phyloP scores from a whole-genome alignment of 2,329 filamentous ascomycete genomes.

The Aspergillus luchuensis region DNA sequence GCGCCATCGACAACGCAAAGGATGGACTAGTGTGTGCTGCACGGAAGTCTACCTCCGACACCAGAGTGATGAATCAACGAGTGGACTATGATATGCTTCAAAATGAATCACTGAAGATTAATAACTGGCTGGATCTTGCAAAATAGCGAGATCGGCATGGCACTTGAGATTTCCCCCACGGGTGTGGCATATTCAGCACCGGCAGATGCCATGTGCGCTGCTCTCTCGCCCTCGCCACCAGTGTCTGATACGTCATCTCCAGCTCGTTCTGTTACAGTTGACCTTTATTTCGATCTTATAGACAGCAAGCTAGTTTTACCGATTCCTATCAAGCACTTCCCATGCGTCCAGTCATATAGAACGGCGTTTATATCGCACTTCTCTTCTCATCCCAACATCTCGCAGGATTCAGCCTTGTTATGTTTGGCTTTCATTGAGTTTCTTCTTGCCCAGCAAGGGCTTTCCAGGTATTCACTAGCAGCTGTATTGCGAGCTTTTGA shows the following conservation, averaged over 20 bases:
- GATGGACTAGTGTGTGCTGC: not conserved
- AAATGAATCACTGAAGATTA: not conserved
- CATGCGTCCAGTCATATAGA: constrained; percentile 9
- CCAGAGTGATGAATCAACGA: not conserved
- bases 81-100: not conserved
- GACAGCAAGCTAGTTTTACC: constrained; percentile 4
- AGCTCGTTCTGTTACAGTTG: not conserved
- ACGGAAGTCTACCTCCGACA: not conserved
- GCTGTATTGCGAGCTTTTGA: constrained; percentile 15
- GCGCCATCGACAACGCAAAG: not conserved
- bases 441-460: constrained; percentile 1
- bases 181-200: constrained; percentile 11
- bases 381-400: not conserved
- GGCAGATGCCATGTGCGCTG: not conserved
- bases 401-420: constrained; percentile 1
- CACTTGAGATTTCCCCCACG: constrained; percentile 1
- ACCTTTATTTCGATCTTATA: constrained; percentile 9
- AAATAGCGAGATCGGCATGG: constrained; percentile 12
- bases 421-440: constrained; percentile 18
- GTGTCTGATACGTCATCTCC: constrained; percentile 2
- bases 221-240: not conserved
- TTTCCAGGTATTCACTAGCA: not conserved
- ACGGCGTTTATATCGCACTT: constrained; percentile 14
- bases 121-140: not conserved
- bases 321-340: constrained; percentile 4